Conservation (phyloP, 257 asterid genomes). For the Nicotiana obtusifolia region DNA sequence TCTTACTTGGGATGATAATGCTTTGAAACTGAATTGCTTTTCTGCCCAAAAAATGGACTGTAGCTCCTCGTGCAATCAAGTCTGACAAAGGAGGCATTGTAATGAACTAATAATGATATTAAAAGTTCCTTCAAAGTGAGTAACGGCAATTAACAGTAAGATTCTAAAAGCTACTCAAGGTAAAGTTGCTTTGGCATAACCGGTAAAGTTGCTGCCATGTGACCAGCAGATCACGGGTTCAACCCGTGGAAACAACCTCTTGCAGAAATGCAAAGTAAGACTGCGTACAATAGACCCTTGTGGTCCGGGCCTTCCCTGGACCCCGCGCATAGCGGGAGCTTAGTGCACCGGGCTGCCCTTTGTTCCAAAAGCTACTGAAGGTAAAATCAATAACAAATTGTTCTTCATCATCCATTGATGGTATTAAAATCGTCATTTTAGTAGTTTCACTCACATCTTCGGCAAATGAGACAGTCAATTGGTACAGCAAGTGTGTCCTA, state of each 20-base stretch:
- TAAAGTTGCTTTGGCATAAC: background rate
- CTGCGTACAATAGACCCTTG: no score
- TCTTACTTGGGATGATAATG: constrained; percentile 20
- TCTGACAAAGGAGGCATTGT: constrained; percentile 15
- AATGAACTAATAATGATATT: background rate
- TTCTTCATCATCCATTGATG: background rate
- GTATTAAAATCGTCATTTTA: no score
- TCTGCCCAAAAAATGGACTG: constrained; percentile 9
- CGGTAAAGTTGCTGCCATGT: no score
- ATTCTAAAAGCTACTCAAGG: background rate
- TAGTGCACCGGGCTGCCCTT: no score
- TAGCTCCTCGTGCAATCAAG: constrained; percentile 12
- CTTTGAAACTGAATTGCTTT: constrained; percentile 7
- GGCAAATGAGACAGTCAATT: background rate
- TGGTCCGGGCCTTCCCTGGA: no score
- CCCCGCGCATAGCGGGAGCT: no score
- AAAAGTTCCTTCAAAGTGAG: background rate
- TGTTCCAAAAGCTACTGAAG: background rate
- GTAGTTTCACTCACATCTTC: background rate
- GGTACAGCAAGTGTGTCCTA: background rate
- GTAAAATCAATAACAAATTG: background rate
- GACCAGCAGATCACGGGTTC: no score
- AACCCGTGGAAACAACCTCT: no score
- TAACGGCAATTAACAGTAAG: background rate
- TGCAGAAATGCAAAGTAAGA: background rate